Evolutionary conservation across 1,284 basidiomycete species (phyloP), one percentile per base, ranked within the genome.

Genomic region (Apiotrichum domesticum): DNA sequence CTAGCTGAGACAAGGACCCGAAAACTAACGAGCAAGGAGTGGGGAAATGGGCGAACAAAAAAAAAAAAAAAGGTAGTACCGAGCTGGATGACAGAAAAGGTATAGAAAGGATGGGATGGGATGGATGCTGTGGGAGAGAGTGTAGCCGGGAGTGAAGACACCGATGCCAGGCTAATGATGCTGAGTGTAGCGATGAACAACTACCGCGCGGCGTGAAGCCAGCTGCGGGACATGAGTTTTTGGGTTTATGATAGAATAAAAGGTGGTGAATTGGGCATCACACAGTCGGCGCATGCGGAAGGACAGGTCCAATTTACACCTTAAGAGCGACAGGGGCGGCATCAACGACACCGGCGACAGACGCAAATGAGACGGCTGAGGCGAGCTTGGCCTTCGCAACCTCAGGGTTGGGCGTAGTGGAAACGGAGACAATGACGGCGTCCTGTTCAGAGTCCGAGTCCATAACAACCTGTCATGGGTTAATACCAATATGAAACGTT

Each of bases 371-470:
- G 51, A 72, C 63, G 33, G 71, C 34, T 58, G 59, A 40, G 51
- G 52, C 45, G 34, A 58, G 49, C 56, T 59, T 63, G 57, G 58
- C 46, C 56, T 57, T 58, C 46, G 54, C 60, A 10, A 49, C 54
- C 56, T 57, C 55, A 35, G 58, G 52, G 45, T 57, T 53, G 32
- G 66, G 55, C 15, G 64, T 66, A 9, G 69, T 69, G 53, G 70
- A 70, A 51, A 67, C 63, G 6, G 73, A 72, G 58, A 78, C 70
- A 51, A 78, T 65, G 35, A 78, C 74, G 11, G 74, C 70, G 63
- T 75, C 75, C 29, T 73, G 70, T 50, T 75, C 72, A 51, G 65
- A 58, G 47, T 75, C 73, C 29, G 69, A 71, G 51, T 72, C 69
- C 69, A 74, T 75, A 14, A 70, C 71, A 33, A 75, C 67, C 55